phyloP scores from a whole-genome alignment of 805 yeast genomes.

The Metschnikowia picachoensis region DNA sequence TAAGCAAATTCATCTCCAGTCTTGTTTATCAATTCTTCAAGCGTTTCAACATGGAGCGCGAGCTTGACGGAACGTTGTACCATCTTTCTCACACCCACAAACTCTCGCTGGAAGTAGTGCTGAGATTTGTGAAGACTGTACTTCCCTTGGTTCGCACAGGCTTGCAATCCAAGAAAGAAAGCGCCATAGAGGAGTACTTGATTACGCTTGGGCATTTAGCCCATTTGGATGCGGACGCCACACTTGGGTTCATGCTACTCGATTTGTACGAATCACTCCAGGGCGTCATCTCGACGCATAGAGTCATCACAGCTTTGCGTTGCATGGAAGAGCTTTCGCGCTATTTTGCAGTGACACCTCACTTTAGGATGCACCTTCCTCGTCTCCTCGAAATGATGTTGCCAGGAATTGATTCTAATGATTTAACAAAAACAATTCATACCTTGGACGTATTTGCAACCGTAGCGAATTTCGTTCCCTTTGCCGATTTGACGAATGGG shows the following conservation, averaged over 20 bases:
- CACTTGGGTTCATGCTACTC: constrained; percentile 51
- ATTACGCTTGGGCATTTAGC: constrained; percentile 61
- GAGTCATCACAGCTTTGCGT: constrained; percentile 69
- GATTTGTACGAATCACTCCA: constrained; percentile 78
- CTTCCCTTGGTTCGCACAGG: constrained; percentile 61
- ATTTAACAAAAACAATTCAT: constrained; percentile 64
- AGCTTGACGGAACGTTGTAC: constrained; percentile 24
- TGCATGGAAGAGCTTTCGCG: constrained; percentile 63
- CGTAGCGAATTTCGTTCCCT: constrained; percentile 68
- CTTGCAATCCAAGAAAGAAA: constrained; percentile 67
- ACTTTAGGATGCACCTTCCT: constrained; percentile 74
- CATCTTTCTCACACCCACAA: constrained; percentile 30
- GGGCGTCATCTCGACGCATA: constrained; percentile 70
- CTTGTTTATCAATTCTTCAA: constrained; percentile 58
- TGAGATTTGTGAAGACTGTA: constrained; percentile 47
- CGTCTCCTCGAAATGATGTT: constrained; percentile 65
- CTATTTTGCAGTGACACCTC: constrained; percentile 57
- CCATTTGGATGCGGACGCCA: constrained; percentile 51
- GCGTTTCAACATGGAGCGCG: constrained; percentile 50
- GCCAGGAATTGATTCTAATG: constrained; percentile 88
- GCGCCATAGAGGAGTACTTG: constrained; percentile 55
- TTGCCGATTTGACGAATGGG: constrained; percentile 53
- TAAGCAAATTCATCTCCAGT: constrained; percentile 62
- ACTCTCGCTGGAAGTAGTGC: constrained; percentile 30
- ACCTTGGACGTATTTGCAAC: constrained; percentile 68